Evolutionary conservation across 805 yeast species (phyloP), one percentile per base, ranked within the genome.

Genomic region (Ogataea trehalophila): DNA sequence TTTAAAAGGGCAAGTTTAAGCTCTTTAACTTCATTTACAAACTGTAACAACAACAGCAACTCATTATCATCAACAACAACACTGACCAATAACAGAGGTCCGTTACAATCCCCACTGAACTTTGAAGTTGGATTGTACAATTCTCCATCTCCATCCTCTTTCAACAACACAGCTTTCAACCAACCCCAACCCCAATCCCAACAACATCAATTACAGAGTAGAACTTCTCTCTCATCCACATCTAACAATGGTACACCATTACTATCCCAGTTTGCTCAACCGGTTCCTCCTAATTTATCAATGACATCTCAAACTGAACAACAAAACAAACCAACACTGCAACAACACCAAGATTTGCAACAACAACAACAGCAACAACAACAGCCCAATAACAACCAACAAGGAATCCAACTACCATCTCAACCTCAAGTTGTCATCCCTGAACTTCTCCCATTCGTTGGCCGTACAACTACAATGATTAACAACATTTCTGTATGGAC

Each of bases 401-500:
- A 37, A 20, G 46, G 34, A 22, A 16, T 29, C 18, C 55, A 51
- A 34, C 42, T 48, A 6, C 61, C 56, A 33, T 33, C 23, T 41
- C 22, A 39, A 45, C 44, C 47, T 53, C 59, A 6, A 55, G 38
- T 44, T 6, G 39, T 44, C 26, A 52, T 60, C 5, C 65, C 68
- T 6, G 67, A 66, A 36, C 52, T 62, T 31, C 49, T 65, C 37
- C 70, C 70, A 26, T 66, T 68, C 53, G 69, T 63, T 31, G 77
- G 75, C 14, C 72, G 82, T 23, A 76, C 83, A 1, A 79, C 77
- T 37, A 74, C 74, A 33, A 80, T 80, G 85, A 80, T 80, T 55
- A 78, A 71, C 56, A 78, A 79, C 54, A 80, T 80, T 35, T 77
- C 82, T 0, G 75, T 74, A 1, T 80, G 85, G 85, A 79, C 83